Base-by-base conservation (phyloP, 495 filamentous ascomycete genomes). In the Neurospora sublineolata region DNA sequence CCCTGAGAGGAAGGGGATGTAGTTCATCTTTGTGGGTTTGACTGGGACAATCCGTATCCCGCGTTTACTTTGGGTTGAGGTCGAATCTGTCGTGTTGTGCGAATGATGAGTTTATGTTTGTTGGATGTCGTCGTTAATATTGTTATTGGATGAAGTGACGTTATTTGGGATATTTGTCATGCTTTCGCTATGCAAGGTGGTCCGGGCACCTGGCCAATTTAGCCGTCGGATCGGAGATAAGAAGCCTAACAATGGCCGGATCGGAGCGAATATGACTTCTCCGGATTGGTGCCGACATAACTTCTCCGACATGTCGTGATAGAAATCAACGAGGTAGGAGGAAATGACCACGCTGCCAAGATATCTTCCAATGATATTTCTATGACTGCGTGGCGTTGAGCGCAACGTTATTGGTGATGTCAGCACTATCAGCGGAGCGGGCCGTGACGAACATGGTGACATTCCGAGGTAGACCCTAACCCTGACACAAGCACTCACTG, bases 1-100 rank as follows among this genome's bases (percentile, higher is more conserved):
- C 4, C 71, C 69, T 7, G 30, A 27, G 73, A 68, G 30, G 5
- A 73, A 70, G 73, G 52, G 52, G 4, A 30, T 60, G 52, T 60
- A 60, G 27, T 60, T 30, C 40, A 41, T 41, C 9, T 10, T 10
- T 10, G 37, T 38, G 37, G 37, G 1, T 38, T 9, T 10, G 37
- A 9, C 37, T 10, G 8, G 2, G 7, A 38, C 8, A 60, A 30
- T 8, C 7, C 2, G 12, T 60, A 16, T 33, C 0, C 1, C 14
- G 40, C 2, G 27, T 16, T 27, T 9, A 14, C 3, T 1, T 3
- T 18, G 0, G 0, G 1, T 27, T 18, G 52, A 8, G 12, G 16
- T 14, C 1, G 5, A 0, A 11, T 33, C 1, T 0, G 5, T 8
- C 2, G 20, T 52, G 4, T 23, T 23, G 1, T 23, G 44, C 1